Evolutionary conservation across 805 yeast species (phyloP).

Genomic region (Dipodascus albidus): DNA sequence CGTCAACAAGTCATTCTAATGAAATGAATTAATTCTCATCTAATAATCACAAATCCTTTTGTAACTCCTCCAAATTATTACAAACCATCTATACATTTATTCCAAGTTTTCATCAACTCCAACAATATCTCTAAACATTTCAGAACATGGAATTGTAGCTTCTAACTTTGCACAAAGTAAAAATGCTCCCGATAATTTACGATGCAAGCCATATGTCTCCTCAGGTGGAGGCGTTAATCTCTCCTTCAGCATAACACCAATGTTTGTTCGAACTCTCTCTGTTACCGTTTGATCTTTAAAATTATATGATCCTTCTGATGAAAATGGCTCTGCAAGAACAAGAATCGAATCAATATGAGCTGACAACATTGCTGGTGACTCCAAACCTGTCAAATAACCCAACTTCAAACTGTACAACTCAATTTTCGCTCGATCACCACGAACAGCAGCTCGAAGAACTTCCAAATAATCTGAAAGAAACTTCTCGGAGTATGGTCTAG

Average conservation of each 20-base stretch:
- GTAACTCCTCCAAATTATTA: neutral
- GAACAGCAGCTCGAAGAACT: conserved; percentile 64
- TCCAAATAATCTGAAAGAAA: conserved; percentile 61
- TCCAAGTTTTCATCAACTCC: neutral
- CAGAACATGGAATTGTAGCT: conserved; percentile 73
- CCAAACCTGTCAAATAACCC: conserved; percentile 88
- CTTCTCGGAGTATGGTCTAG: conserved; percentile 59
- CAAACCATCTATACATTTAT: too few relatives aligned
- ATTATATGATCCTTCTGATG: conserved; percentile 44
- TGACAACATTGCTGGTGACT: conserved; percentile 72
- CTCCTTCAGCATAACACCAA: conserved; percentile 81
- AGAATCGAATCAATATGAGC: conserved; percentile 89
- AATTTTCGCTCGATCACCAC: conserved; percentile 51
- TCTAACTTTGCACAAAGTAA: conserved; percentile 75
- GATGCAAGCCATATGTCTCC: conserved; percentile 91
- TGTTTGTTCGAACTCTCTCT: conserved; percentile 80
- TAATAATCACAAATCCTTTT: neutral
- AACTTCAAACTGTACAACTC: conserved; percentile 55
- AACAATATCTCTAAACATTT: conserved; percentile 64
- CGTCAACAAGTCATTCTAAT: too few relatives aligned
- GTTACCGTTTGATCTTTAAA: conserved; percentile 84
- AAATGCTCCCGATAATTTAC: conserved; percentile 91
- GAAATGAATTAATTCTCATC: too few relatives aligned
- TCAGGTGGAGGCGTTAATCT: conserved; percentile 96
- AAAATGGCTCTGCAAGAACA: conserved; percentile 88